Evolutionary conservation across 768 basidiomycete species (phyloP).

Genomic region (Ramaria sp.): DNA sequence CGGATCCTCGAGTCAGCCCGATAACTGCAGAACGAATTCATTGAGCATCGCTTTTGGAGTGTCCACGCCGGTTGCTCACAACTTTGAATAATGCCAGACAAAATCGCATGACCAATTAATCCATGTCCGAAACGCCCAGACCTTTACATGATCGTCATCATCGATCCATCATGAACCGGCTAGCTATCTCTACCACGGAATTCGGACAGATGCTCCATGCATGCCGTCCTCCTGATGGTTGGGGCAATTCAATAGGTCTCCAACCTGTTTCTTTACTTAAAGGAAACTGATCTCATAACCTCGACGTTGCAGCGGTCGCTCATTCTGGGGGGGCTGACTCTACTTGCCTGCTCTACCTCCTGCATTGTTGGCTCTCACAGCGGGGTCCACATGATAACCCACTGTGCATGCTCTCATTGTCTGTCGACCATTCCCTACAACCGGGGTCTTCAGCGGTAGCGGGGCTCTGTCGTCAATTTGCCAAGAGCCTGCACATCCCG

Average conservation of each 20-base stretch:
- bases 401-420: slow-evolving; percentile 39
- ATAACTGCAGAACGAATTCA: no score
- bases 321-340: slow-evolving; percentile 82
- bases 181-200: slow-evolving; percentile 32
- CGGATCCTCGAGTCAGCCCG: no score
- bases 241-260: slow-evolving; percentile 19
- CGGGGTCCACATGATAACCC: slow-evolving; percentile 15
- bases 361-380: slow-evolving; percentile 32
- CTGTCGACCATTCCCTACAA: slow-evolving; percentile 67
- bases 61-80: no score
- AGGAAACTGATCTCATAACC: background rate
- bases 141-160: no score
- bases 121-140: no score
- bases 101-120: no score
- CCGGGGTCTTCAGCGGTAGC: slow-evolving; percentile 47
- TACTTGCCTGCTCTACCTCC: slow-evolving; percentile 62
- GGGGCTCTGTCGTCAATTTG: slow-evolving; percentile 30
- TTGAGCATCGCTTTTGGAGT: no score
- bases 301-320: slow-evolving; percentile 44
- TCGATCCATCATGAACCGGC: background rate
- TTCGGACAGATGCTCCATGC: slow-evolving; percentile 36
- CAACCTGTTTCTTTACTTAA: background rate
- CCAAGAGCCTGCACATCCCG: slow-evolving; percentile 31
- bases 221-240: slow-evolving; percentile 40
- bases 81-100: no score